phyloP scores from a whole-genome alignment of 306 rosid genomes.

The cucumber (Cucumis sativus) region Cucumber_9930_V3 NC_026660.2:27891001-27891500 shows the following conservation, averaged over 20 bases:
- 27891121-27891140: neutral
- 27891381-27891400: no score
- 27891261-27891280: neutral
- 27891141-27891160: neutral
- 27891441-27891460: no score
- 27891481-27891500: no score
- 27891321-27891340: neutral
- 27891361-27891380: neutral
- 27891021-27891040: slow-evolving; percentile 76
- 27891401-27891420: no score
- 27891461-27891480: no score
- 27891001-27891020: slow-evolving; percentile 55
- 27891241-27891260: slow-evolving; percentile 6
- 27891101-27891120: neutral
- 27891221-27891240: slow-evolving; percentile 66
- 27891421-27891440: no score
- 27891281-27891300: neutral
- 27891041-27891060: slow-evolving; percentile 73
- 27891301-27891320: neutral
- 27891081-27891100: neutral
- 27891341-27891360: neutral
- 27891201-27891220: slow-evolving; percentile 71
- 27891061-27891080: slow-evolving; percentile 9
- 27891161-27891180: slow-evolving; percentile 97
- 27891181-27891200: slow-evolving; percentile 70